Evolutionary conservation across 2,329 filamentous ascomycete species (phyloP), one percentile per base, ranked within the genome.

Genomic region (Ceratocystiopsis minuta): DNA sequence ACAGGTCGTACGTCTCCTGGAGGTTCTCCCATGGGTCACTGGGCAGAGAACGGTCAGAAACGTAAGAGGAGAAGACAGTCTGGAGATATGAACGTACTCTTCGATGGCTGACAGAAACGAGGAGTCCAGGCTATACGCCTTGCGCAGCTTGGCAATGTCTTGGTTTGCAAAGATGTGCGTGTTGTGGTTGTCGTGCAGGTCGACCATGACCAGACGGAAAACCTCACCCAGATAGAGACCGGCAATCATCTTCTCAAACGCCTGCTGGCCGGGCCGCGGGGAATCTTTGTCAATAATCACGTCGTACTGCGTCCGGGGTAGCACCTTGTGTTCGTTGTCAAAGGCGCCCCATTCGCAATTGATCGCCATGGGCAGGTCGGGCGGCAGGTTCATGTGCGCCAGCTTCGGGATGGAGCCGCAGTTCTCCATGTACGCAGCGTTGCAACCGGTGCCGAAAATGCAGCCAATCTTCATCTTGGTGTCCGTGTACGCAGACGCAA

Each of bases 341-440:
- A 96, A 95, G 32, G 88, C 87, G 50, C 88, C 88, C 73, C 87
- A 95, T 60, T 96, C 88, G 66, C 87, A 95, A 68, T 95, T 95
- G 65, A 96, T 94, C 41, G 85, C 86, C 70, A 95, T 92, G 38
- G 80, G 85, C 46, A 76, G 76, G 47, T 90, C 78, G 0, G 84
- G 67, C 39, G 86, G 81, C 34, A 96, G 72, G 54, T 92, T 90
- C 68, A 93, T 73, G 63, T 95, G 77, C 12, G 81, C 84, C 42
- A 98, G 75, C 69, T 98, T 98, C 49, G 87, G 88, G 49, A 98
- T 85, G 13, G 80, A 83, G 49, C 85, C 86, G 49, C 75, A 83
- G 54, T 92, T 64, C 62, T 98, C 90, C 81, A 98, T 93, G 66
- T 98, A 98, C 34, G 90, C 90, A 35, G 88, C 90, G 55, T 98